Evolutionary conservation across 2,329 filamentous ascomycete genomes (phyloP).

Genomic region (Ascosphaera acerosa): DNA sequence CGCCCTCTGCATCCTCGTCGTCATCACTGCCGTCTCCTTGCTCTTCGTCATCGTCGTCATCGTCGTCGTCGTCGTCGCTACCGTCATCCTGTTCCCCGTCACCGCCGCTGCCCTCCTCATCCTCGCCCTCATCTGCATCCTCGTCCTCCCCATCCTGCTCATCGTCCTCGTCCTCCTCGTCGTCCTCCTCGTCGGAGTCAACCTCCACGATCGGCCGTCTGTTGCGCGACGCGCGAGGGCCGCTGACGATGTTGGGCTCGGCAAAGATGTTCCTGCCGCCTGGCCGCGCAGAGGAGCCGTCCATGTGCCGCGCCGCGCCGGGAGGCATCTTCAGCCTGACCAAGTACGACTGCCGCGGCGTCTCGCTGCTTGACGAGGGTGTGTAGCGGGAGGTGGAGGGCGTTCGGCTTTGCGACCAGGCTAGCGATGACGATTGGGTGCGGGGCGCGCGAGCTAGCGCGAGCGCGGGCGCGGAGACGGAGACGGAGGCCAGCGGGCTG

Average conservation of each 20-base stretch:
- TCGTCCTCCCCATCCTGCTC: slow-evolving; percentile 26
- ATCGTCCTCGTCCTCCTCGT: slow-evolving; percentile 21
- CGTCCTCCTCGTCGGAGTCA: slow-evolving; percentile 23
- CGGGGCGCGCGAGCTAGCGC: no score
- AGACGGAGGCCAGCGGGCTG: no score
- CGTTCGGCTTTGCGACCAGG: no score
- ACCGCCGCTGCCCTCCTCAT: slow-evolving; percentile 7
- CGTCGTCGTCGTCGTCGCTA: no score
- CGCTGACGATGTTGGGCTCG: slow-evolving; percentile 21
- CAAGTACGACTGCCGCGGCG: background rate
- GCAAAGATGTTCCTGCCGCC: slow-evolving; percentile 17
- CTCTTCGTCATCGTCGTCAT: no score
- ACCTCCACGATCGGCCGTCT: slow-evolving; percentile 21
- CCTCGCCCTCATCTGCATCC: slow-evolving; percentile 22
- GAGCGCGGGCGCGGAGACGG: no score
- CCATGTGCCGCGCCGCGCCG: background rate
- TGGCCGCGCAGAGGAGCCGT: background rate
- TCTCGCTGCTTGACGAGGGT: no score
- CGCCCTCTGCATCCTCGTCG: slow-evolving; percentile 9
- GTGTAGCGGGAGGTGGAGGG: no score
- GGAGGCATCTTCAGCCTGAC: background rate
- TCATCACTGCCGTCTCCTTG: slow-evolving; percentile 4
- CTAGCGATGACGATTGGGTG: no score
- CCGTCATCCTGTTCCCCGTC: slow-evolving; percentile 24
- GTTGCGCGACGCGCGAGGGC: slow-evolving; percentile 20